Conservation (phyloP, 2,329 filamentous ascomycete species). For the Alternaria sp. region DNA sequence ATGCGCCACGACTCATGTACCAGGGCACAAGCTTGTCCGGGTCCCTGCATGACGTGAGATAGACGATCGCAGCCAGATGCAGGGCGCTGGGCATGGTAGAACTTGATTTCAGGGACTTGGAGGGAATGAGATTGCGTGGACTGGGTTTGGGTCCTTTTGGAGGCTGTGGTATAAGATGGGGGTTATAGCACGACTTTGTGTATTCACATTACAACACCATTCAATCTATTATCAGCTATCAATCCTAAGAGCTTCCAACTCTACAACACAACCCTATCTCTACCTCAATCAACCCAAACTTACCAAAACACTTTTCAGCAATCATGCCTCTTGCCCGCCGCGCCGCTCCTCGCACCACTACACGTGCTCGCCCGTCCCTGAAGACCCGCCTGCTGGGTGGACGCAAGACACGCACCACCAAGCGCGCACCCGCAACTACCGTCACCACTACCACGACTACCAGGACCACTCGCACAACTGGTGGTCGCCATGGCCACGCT, state of each 20-base stretch:
- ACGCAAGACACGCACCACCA: slow-evolving; percentile 46
- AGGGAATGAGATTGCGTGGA: neutral
- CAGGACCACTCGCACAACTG: slow-evolving; percentile 52
- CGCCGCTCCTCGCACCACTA: slow-evolving; percentile 33
- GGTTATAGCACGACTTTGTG: neutral
- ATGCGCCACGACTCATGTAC: slow-evolving; percentile 22
- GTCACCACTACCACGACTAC: slow-evolving; percentile 49
- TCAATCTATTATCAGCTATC: neutral
- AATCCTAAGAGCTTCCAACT: neutral
- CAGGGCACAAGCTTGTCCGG: slow-evolving; percentile 1
- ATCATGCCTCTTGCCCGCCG: slow-evolving; percentile 40
- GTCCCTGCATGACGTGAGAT: slow-evolving; percentile 37
- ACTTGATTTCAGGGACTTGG: slow-evolving; percentile 29
- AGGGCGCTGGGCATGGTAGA: slow-evolving; percentile 14
- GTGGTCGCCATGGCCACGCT: slow-evolving; percentile 39
- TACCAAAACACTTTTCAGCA: neutral
- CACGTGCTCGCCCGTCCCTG: slow-evolving; percentile 54
- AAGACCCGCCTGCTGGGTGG: slow-evolving; percentile 61
- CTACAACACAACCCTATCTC: neutral
- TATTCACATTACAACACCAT: neutral
- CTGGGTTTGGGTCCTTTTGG: neutral
- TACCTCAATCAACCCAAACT: slow-evolving; percentile 1
- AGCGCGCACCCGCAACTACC: slow-evolving; percentile 37
- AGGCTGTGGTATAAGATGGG: slow-evolving; percentile 15
- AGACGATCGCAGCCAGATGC: slow-evolving; percentile 15